A percentile compares a stretch with the other conserved stretches of the same genome.
Evolutionary conservation across 2,329 filamentous ascomycete genomes (phyloP).

Genomic region (Fusarium concolor): DNA sequence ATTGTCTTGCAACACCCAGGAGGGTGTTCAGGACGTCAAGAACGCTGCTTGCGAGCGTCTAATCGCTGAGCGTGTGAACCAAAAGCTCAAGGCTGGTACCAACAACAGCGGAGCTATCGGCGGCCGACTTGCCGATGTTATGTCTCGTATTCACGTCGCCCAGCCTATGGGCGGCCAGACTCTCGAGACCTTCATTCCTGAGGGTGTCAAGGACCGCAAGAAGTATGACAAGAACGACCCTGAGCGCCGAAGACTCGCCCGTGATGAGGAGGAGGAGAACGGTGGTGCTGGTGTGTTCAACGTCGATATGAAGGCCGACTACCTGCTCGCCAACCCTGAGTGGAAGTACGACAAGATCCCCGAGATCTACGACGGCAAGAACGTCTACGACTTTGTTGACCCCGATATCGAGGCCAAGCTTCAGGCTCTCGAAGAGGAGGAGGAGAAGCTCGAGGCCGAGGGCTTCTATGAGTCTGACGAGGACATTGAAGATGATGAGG

Average conservation of each 20-base stretch:
- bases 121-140: slow-evolving; percentile 86
- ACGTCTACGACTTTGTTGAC: slow-evolving; percentile 97
- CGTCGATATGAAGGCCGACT: slow-evolving; percentile 90
- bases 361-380: slow-evolving; percentile 94
- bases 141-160: slow-evolving; percentile 97
- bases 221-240: slow-evolving; percentile 94
- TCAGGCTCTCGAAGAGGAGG: slow-evolving; percentile 91
- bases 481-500: slow-evolving; percentile 86
- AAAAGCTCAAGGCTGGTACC: slow-evolving; percentile 95
- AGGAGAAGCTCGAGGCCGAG: slow-evolving; percentile 89
- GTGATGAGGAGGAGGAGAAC: slow-evolving; percentile 90
- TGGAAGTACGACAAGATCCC: slow-evolving; percentile 98
- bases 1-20: slow-evolving; percentile 92
- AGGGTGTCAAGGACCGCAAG: slow-evolving; percentile 80
- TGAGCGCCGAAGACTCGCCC: slow-evolving; percentile 81
- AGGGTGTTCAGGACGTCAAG: slow-evolving; percentile 94
- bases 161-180: slow-evolving; percentile 84
- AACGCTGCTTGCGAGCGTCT: slow-evolving; percentile 94
- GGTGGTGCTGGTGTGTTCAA: slow-evolving; percentile 97
- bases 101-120: slow-evolving; percentile 79
- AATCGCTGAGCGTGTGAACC: slow-evolving; percentile 90
- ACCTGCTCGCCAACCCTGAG: slow-evolving; percentile 85
- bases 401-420: slow-evolving; percentile 96
- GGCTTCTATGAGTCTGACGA: slow-evolving; percentile 92
- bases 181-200: slow-evolving; percentile 88